Base-by-base conservation (phyloP, 495 filamentous ascomycete genomes). In the Chaetomidium leptoderma region DNA sequence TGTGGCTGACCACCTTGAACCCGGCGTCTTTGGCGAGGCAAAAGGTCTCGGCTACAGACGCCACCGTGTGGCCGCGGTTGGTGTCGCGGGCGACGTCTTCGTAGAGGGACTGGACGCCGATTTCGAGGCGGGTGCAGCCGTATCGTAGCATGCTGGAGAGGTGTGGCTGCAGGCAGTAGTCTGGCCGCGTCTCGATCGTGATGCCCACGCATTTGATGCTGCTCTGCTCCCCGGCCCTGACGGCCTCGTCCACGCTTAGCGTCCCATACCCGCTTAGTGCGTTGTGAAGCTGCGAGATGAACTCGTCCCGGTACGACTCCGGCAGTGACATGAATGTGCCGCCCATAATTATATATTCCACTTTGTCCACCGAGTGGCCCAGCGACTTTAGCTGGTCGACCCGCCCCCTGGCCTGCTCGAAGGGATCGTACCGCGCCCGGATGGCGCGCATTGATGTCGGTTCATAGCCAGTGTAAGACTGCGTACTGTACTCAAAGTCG, bases 271-370 rank as follows among this genome's bases (percentile, higher is more conserved):
- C 93, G 66, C 87, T 92, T 35, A 98, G 80, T 9, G 93, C 93
- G 70, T 97, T 97, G 74, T 98, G 95, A 51, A 98, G 81, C 63
- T 96, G 91, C 9, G 91, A 87, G 49, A 98, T 95, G 65, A 98
- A 98, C 35, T 87, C 81, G 43, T 97, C 88, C 29, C 93, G 79
- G 69, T 98, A 97, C 11, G 84, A 82, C 64, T 91, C 84, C 4
- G 93, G 83, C 16, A 98, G 74, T 0, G 92, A 97, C 93, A 98
- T 97, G 71, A 98, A 98, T 1, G 93, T 98, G 57, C 93, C 93
- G 56, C 93, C 93, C 93, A 98, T 98, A 63, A 98, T 96, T 67
- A 98, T 98, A 69, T 97, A 98, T 75, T 98, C 93, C 3, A 98
- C 93, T 68, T 98, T 98, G 72, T 98, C 93, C 32, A 98, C 93